phyloP scores from a whole-genome alignment of 108 stramenopile species.

The Skeletonema grethae region DNA sequence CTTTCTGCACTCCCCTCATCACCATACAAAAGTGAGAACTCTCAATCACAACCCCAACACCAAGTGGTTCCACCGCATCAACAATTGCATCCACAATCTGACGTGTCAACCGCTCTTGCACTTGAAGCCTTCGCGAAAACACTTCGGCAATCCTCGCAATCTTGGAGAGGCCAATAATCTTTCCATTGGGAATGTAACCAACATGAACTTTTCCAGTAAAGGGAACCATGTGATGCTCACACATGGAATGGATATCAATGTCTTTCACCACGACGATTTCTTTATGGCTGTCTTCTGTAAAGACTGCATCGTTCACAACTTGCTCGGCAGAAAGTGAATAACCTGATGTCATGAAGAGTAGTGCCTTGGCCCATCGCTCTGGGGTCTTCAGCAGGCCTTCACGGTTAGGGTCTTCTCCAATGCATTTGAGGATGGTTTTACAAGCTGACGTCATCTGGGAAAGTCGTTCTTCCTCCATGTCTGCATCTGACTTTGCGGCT shows the following conservation, averaged over 20 bases:
- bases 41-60: constrained; percentile 98
- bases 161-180: constrained; percentile 94
- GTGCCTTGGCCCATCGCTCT: constrained; percentile 93
- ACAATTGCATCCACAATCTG: constrained; percentile 97
- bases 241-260: constrained; percentile 95
- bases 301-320: constrained; percentile 93
- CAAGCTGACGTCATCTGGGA: constrained; percentile 85
- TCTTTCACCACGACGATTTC: constrained; percentile 98
- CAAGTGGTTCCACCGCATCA: constrained; percentile 90
- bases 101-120: constrained; percentile 97
- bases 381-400: constrained; percentile 96
- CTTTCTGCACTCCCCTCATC: constrained; percentile 97
- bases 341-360: constrained; percentile 92
- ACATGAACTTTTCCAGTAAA: constrained; percentile 96
- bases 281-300: constrained; percentile 86
- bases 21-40: constrained; percentile 98
- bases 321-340: constrained; percentile 73
- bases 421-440: constrained; percentile 91
- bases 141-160: constrained; percentile 95
- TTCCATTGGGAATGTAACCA: constrained; percentile 97
- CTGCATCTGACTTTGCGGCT: background rate
- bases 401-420: constrained; percentile 94
- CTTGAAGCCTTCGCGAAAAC: constrained; percentile 92
- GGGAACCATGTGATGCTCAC: constrained; percentile 99
- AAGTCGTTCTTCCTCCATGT: constrained; percentile 51